Conservation (phyloP, 257 asterid genomes). For the Linderniella brevidens region DNA sequence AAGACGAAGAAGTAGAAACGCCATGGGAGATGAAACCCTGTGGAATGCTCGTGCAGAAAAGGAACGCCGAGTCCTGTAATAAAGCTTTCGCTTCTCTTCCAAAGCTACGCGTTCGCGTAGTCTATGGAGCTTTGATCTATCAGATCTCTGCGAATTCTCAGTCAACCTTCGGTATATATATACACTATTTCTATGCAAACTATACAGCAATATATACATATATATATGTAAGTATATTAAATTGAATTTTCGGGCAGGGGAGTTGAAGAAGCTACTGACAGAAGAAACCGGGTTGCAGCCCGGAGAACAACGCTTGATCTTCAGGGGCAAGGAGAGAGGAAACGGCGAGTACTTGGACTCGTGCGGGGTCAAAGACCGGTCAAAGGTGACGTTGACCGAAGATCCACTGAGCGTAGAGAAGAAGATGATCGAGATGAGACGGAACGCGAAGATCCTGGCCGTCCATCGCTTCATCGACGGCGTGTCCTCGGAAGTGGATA, state of each 20-base stretch:
- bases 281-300: constrained; percentile 43
- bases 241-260: constrained; percentile 22
- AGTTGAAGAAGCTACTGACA: constrained; percentile 41
- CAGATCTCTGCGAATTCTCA: constrained; percentile 38
- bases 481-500: constrained; percentile 30
- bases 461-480: constrained; percentile 28
- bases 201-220: not conserved
- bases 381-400: constrained; percentile 36
- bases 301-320: constrained; percentile 40
- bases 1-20: constrained; percentile 4
- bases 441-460: constrained; percentile 40
- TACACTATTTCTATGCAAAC: too few relatives aligned
- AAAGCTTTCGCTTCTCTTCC: constrained; percentile 36
- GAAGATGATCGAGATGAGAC: constrained; percentile 29
- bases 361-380: constrained; percentile 52
- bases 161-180: constrained; percentile 34
- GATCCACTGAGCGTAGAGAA: constrained; percentile 41
- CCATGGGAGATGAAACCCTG: constrained; percentile 64
- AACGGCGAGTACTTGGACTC: constrained; percentile 44
- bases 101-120: constrained; percentile 28
- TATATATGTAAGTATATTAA: not conserved
- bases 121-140: constrained; percentile 22
- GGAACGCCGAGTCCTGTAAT: constrained; percentile 10
- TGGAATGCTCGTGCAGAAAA: constrained; percentile 62
- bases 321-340: constrained; percentile 45